Evolutionary conservation across 805 yeast genomes (phyloP).

Genomic region (Candida sanyiensis): DNA sequence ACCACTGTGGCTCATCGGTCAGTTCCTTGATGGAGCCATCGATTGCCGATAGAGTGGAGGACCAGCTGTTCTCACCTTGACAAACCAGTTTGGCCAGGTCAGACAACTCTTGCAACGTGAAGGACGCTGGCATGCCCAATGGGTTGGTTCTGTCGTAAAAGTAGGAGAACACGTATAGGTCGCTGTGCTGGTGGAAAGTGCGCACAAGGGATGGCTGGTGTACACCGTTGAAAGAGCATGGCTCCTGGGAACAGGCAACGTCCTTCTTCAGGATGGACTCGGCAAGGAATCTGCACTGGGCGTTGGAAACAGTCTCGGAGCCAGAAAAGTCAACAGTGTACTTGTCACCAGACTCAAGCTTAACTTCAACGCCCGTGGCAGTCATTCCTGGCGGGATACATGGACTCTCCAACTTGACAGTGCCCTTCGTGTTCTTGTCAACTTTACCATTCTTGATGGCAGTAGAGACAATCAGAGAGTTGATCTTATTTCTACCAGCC

Average conservation of each 20-base stretch:
- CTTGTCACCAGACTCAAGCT: constrained; percentile 39
- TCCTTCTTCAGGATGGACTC: constrained; percentile 83
- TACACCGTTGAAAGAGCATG: constrained; percentile 96
- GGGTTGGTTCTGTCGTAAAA: constrained; percentile 94
- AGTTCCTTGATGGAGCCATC: constrained; percentile 63
- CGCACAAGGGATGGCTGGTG: constrained; percentile 89
- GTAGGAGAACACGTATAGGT: constrained; percentile 86
- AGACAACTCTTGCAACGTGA: constrained; percentile 76
- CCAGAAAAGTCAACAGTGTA: constrained; percentile 62
- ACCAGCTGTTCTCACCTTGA: constrained; percentile 74
- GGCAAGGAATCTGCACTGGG: constrained; percentile 83
- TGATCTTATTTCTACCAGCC: constrained; percentile 85
- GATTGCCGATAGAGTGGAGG: constrained; percentile 55
- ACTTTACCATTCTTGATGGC: constrained; percentile 39
- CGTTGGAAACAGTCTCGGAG: constrained; percentile 55
- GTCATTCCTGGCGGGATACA: constrained; percentile 77
- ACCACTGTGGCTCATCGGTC: constrained; percentile 84
- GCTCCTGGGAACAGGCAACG: constrained; percentile 59
- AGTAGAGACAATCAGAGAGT: constrained; percentile 53
- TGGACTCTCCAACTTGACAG: constrained; percentile 59
- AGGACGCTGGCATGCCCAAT: constrained; percentile 88
- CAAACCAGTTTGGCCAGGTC: constrained; percentile 84
- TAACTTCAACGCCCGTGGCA: constrained; percentile 58
- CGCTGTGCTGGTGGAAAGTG: constrained; percentile 67
- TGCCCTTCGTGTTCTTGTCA: constrained; percentile 34